A percentile compares a stretch with the other conserved stretches of the same genome.
phyloP scores from a whole-genome alignment of 495 filamentous ascomycete species.

The Aspergillus olivimuriae region DNA sequence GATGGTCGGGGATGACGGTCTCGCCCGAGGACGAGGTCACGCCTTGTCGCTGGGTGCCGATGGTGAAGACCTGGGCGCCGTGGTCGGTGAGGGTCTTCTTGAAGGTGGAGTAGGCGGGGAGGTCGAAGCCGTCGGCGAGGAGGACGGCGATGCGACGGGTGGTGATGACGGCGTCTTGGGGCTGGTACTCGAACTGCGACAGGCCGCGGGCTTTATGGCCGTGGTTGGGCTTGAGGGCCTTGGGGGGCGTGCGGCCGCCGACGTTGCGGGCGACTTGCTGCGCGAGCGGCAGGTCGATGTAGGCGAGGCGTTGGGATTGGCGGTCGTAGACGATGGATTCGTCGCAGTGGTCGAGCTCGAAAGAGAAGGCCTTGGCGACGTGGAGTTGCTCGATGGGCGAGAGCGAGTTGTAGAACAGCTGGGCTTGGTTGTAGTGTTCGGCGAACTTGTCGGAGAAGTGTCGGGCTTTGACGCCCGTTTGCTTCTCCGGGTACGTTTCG shows the following conservation, averaged over 20 bases:
- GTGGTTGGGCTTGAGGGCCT: slow-evolving; percentile 52
- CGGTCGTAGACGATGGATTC: slow-evolving; percentile 74
- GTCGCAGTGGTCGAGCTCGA: slow-evolving; percentile 88
- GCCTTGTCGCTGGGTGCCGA: slow-evolving; percentile 50
- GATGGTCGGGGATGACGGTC: slow-evolving; percentile 66
- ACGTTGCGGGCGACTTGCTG: slow-evolving; percentile 62
- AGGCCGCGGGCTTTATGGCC: slow-evolving; percentile 58
- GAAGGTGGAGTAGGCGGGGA: slow-evolving; percentile 54
- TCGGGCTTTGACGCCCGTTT: slow-evolving; percentile 64
- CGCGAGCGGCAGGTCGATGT: slow-evolving; percentile 69
- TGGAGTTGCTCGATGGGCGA: slow-evolving; percentile 64
- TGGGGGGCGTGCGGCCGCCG: slow-evolving; percentile 54
- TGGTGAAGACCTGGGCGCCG: slow-evolving; percentile 63
- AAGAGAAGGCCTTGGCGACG: slow-evolving; percentile 61
- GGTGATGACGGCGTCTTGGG: slow-evolving; percentile 56
- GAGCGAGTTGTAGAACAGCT: slow-evolving; percentile 76
- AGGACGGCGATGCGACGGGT: slow-evolving; percentile 72
- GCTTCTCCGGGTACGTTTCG: slow-evolving; percentile 57
- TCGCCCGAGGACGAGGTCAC: slow-evolving; percentile 47
- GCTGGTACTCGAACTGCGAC: slow-evolving; percentile 62
- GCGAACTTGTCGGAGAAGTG: slow-evolving; percentile 69
- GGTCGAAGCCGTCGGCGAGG: slow-evolving; percentile 76
- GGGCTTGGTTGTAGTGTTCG: slow-evolving; percentile 62
- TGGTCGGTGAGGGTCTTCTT: slow-evolving; percentile 54
- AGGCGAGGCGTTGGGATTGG: slow-evolving; percentile 60